Evolutionary conservation across 1,284 basidiomycete species (phyloP).

Genomic region (Ustilago nuda): DNA sequence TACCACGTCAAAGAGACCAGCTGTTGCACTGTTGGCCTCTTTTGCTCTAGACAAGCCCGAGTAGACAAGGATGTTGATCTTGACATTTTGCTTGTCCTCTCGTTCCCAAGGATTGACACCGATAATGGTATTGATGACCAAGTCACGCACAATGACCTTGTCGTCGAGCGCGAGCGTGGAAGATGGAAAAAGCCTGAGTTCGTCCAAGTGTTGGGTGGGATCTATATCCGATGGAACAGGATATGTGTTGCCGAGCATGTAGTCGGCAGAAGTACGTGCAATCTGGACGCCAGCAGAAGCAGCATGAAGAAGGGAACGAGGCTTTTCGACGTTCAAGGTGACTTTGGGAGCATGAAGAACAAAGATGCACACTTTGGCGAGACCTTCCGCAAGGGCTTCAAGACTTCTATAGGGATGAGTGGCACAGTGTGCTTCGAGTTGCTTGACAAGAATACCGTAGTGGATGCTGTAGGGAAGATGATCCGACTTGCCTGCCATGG

Average conservation of each 20-base stretch:
- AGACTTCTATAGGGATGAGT: constrained; percentile 46
- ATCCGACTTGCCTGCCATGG: constrained; percentile 74
- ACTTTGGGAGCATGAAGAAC: constrained; percentile 70
- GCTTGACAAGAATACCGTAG: constrained; percentile 66
- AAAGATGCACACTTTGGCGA: constrained; percentile 72
- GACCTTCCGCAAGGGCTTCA: constrained; percentile 65
- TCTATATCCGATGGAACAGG: constrained; percentile 27
- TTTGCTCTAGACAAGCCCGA: constrained; percentile 46
- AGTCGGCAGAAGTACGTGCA: constrained; percentile 53
- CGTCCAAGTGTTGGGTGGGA: constrained; percentile 21
- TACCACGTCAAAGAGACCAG: constrained; percentile 51
- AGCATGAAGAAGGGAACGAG: constrained; percentile 75
- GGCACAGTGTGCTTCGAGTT: constrained; percentile 62
- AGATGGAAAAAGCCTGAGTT: constrained; percentile 42
- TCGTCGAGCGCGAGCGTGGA: constrained; percentile 50
- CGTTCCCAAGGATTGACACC: constrained; percentile 82
- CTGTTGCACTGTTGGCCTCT: constrained; percentile 18
- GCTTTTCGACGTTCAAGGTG: constrained; percentile 72
- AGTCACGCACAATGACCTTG: constrained; percentile 72
- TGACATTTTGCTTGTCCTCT: constrained; percentile 77
- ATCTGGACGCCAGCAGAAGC: constrained; percentile 72
- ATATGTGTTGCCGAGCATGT: constrained; percentile 37
- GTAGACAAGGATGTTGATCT: constrained; percentile 74
- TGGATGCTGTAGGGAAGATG: constrained; percentile 74
- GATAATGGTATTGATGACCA: constrained; percentile 76